Base-by-base conservation (phyloP, 1,139 yeast species). In the Debaryomyces psychrophilus region DNA sequence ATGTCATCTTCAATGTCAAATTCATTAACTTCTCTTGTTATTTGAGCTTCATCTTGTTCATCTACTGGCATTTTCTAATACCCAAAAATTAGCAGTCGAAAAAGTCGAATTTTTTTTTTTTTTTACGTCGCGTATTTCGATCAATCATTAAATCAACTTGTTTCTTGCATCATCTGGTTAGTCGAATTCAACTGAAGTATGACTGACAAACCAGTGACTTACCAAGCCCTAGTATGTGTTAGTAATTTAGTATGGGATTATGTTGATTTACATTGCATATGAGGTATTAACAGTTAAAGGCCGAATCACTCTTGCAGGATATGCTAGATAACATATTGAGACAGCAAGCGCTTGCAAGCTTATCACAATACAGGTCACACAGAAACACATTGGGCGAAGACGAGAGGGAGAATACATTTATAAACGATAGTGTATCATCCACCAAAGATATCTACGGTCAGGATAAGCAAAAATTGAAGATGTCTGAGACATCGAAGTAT, bases 1-100 rank as follows among this genome's bases (percentile, higher is more conserved):
- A 77, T 70, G 47, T 81, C 86, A 50, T 87, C 95, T 38, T 83
- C 86, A 7, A 68, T 69, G 27, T 73, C 80, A 23, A 36, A 41
- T 18, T 47, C 46, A 14, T 52, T 56, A 14, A 44, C 33, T 7
- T 41, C 43, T 40, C 41, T 31, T 14, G 28, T 34, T 6, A 46
- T 43, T 12, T 17, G 23, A 22, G 37, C 46, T 26, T 43, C 46
- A 31, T 27, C 40, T 17, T 6, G 23, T 12, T 44, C 44, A 8
- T 34, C 47, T 14, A 15, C 15, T 17, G 44, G 17, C 44, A 41
- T 41, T 12, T 27, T 27, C 3, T n/a, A 6, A 14, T 4, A 27
- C 7, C 7, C 2, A 40, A 15, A 17, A 8, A 31, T 26, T 17
- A 26, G 15, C 23, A 17, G 29, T 33, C 25, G 36, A 41, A 11